phyloP scores from a whole-genome alignment of 106 monocot species.

The Dactylorhiza incarnata region DNA sequence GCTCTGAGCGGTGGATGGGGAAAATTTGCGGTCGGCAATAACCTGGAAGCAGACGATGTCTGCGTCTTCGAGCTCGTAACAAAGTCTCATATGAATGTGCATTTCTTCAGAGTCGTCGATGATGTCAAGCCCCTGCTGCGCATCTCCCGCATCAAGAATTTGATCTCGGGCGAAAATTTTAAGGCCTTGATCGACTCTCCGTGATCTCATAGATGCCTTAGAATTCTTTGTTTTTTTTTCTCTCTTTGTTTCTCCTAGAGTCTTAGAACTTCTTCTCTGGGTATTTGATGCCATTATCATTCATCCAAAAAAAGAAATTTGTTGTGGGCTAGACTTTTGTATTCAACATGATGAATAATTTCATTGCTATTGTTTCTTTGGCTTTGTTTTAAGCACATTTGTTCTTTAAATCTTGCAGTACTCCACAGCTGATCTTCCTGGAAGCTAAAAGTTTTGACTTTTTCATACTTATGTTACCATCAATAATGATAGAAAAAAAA shows the following conservation, averaged over 20 bases:
- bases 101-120: slow-evolving; percentile 53
- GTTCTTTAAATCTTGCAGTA: not conserved
- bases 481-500: too few relatives aligned
- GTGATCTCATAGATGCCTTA: not conserved
- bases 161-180: not conserved
- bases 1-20: slow-evolving; percentile 60
- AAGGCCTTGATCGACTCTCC: not conserved
- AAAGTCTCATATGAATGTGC: slow-evolving; percentile 31
- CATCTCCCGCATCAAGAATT: not conserved
- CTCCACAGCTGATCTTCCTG: not conserved
- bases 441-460: not conserved
- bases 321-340: not conserved
- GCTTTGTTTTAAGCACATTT: not conserved
- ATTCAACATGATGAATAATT: not conserved
- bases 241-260: not conserved
- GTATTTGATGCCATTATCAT: not conserved
- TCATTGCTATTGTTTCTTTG: not conserved
- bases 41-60: slow-evolving; percentile 46
- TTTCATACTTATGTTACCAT: too few relatives aligned
- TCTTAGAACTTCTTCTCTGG: not conserved
- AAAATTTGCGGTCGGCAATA: slow-evolving; percentile 33
- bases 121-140: slow-evolving; percentile 35
- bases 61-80: slow-evolving; percentile 54
- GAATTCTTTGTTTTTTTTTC: not conserved
- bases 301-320: not conserved